Evolutionary conservation across 2,329 filamentous ascomycete genomes (phyloP).

Genomic region (Hirsutella thompsonii): DNA sequence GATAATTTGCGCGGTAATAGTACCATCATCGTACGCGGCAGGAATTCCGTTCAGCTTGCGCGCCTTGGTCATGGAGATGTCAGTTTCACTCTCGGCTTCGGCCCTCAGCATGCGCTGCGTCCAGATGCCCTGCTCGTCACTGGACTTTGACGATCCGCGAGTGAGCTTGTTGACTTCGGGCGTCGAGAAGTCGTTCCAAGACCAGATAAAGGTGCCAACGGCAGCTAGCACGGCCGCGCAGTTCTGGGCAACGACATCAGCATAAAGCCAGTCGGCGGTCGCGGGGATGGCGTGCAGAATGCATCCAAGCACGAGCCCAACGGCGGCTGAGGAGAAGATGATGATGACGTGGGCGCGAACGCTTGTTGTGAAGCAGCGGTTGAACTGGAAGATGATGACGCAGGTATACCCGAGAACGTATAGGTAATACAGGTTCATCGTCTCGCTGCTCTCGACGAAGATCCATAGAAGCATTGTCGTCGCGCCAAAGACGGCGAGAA

Average conservation of each 20-base stretch:
- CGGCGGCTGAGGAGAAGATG: conserved; percentile 16
- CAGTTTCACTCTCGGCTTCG: neutral
- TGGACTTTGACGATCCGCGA: neutral
- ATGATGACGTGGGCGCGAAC: conserved; percentile 18
- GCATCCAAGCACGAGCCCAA: conserved; percentile 19
- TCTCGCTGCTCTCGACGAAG: conserved; percentile 16
- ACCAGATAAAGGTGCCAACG: conserved; percentile 16
- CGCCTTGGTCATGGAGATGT: neutral
- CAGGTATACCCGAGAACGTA: conserved; percentile 22
- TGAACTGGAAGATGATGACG: conserved; percentile 25
- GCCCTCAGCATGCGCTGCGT: conserved; percentile 5
- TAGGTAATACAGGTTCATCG: conserved; percentile 19
- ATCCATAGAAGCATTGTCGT: conserved; percentile 20
- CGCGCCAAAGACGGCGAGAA: conserved; percentile 18
- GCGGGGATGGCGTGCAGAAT: conserved; percentile 16
- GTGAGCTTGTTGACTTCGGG: neutral
- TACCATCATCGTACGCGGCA: conserved; percentile 4
- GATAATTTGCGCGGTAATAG: conserved; percentile 8
- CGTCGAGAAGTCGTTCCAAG: conserved; percentile 13
- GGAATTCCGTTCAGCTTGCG: conserved; percentile 2
- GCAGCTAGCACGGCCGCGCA: conserved; percentile 18
- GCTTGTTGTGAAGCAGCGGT: conserved; percentile 24
- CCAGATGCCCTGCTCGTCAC: conserved; percentile 2
- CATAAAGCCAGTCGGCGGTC: conserved; percentile 14
- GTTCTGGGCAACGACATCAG: conserved; percentile 19